Evolutionary conservation across 805 yeast genomes (phyloP).

Genomic region (Vanderwaltozyma yarrowii): DNA sequence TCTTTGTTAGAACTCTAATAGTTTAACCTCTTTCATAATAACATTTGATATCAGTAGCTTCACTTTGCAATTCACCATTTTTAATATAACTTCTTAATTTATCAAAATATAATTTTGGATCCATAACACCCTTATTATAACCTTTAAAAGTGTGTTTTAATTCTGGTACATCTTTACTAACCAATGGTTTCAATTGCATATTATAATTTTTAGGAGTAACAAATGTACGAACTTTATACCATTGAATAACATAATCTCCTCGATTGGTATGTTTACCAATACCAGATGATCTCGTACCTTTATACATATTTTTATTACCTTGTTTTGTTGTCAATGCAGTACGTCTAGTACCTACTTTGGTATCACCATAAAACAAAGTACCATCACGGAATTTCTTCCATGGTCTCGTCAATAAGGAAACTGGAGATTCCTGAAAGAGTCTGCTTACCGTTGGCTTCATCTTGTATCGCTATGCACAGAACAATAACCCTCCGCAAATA

Average conservation of each 20-base stretch:
- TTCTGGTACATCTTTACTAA: constrained; percentile 62
- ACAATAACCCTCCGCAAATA: too few relatives aligned
- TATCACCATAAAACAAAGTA: constrained; percentile 67
- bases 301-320: constrained; percentile 89
- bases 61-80: constrained; percentile 45
- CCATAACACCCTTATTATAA: constrained; percentile 58
- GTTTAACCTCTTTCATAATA: constrained; percentile 22
- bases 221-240: constrained; percentile 82
- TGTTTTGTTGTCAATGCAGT: constrained; percentile 79
- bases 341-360: constrained; percentile 76
- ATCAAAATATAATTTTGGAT: constrained; percentile 60
- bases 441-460: constrained; percentile 44
- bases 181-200: constrained; percentile 57
- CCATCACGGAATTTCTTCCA: constrained; percentile 85
- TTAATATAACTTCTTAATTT: constrained; percentile 69
- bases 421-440: constrained; percentile 38
- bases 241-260: constrained; percentile 71
- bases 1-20: background rate
- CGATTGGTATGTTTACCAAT: constrained; percentile 67
- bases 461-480: background rate
- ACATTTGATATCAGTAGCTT: constrained; percentile 21
- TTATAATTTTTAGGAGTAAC: constrained; percentile 56
- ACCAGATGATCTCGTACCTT: constrained; percentile 95
- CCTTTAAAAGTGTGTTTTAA: constrained; percentile 62
- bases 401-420: constrained; percentile 57